These are phyloP conservation scores for Golubevia sp. DNA, from an alignment of 1,284 basidiomycete genomes.

Conservation along the genomic window DNA sequence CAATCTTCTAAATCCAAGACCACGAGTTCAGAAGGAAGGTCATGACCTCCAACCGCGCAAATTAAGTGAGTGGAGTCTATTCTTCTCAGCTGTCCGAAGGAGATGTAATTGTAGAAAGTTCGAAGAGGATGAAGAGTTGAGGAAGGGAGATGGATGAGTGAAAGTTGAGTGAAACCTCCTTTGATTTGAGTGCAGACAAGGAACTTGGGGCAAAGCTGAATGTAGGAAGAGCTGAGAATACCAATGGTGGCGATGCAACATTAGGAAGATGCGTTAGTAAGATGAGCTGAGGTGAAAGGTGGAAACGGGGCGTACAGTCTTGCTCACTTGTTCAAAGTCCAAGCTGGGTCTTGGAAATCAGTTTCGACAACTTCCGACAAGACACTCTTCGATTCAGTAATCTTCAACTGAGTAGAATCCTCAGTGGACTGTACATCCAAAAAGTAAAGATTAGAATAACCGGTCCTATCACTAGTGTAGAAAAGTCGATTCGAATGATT, in stretches of 20 bases:
- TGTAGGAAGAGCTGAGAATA: conserved; percentile 52
- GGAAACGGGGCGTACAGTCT: conserved; percentile 66
- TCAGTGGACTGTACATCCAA: conserved; percentile 59
- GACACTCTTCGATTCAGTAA: conserved; percentile 35
- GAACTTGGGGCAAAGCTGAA: conserved; percentile 21
- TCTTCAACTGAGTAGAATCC: conserved; percentile 31
- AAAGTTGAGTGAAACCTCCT: conserved; percentile 20
- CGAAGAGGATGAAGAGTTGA: conserved; percentile 19
- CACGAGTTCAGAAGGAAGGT: background rate
- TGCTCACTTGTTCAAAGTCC: conserved; percentile 65
- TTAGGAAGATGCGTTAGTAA: conserved; percentile 31
- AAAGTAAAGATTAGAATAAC: conserved; percentile 73
- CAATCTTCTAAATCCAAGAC: background rate
- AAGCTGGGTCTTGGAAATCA: conserved; percentile 71
- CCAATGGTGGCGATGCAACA: conserved; percentile 63
- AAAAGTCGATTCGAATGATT: conserved; percentile 66
- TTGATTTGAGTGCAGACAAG: conserved; percentile 21
- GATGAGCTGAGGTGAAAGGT: conserved; percentile 64
- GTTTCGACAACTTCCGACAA: conserved; percentile 65
- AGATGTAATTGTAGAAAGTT: conserved; percentile 18
- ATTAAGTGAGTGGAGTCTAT: conserved; percentile 3
- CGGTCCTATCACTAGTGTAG: conserved; percentile 73
- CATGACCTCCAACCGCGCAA: background rate
- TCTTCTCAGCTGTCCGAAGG: conserved; percentile 14
- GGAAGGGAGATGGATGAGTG: conserved; percentile 24